A percentile compares a stretch with the other conserved stretches of the same genome.
Evolutionary conservation across 495 filamentous ascomycete genomes (phyloP).

Genomic region (Trichoderma parareesei): DNA sequence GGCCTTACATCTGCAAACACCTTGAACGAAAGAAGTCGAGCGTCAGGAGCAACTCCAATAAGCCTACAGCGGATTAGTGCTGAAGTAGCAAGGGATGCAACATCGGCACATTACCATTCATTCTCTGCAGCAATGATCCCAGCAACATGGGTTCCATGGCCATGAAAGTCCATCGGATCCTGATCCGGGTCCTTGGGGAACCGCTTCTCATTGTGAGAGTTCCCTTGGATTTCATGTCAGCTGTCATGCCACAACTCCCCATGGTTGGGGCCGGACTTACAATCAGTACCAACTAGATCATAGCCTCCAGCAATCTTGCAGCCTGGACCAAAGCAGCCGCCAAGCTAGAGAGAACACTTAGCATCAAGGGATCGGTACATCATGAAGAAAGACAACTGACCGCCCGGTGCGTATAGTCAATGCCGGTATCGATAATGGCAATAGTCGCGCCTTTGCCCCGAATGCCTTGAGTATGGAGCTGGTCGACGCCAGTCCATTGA

Average conservation of each 20-base stretch:
- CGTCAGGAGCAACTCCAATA: slow-evolving; percentile 42
- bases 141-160: slow-evolving; percentile 42
- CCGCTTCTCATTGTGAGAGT: slow-evolving; percentile 16
- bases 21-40: slow-evolving; percentile 39
- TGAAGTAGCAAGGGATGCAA: neutral
- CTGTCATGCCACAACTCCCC: neutral
- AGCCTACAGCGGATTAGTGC: slow-evolving; percentile 21
- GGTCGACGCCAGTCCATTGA: slow-evolving; percentile 25
- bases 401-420: slow-evolving; percentile 39
- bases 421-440: slow-evolving; percentile 35
- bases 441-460: slow-evolving; percentile 23
- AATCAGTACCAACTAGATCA: slow-evolving; percentile 26
- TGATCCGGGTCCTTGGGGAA: slow-evolving; percentile 25
- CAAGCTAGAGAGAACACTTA: slow-evolving; percentile 17
- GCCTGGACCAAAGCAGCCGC: slow-evolving; percentile 28
- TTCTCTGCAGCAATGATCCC: slow-evolving; percentile 42
- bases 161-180: slow-evolving; percentile 34
- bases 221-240: slow-evolving; percentile 13
- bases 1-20: slow-evolving; percentile 28
- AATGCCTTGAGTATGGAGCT: slow-evolving; percentile 23
- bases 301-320: slow-evolving; percentile 30
- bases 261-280: slow-evolving; percentile 10
- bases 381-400: slow-evolving; percentile 11
- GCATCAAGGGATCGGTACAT: neutral
- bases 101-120: slow-evolving; percentile 18